Evolutionary conservation across 139 green algal species (phyloP), one percentile per base, ranked within the genome.

Genomic region (Chlamydomonas applanata): DNA sequence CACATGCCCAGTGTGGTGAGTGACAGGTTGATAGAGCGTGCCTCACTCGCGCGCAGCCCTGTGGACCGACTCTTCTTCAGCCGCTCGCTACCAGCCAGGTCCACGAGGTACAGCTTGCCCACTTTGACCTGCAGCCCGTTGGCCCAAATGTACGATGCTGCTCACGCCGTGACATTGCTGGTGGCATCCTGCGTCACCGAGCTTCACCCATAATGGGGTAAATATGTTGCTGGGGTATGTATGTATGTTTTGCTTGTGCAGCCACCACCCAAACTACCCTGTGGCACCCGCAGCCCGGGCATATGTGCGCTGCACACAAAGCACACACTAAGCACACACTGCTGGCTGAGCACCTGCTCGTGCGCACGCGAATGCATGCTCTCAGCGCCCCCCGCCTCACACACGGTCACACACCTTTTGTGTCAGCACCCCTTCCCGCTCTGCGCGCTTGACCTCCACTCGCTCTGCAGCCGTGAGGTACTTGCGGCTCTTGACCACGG

Each of bases 21-120:
- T 3, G 77, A 89, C 49, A 91, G 77, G 84, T 95, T 95, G 77
- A 95, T 95, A 75, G 73, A 81, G 46, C 82, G 87, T 14, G 91
- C 91, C 76, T 95, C 91, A 11, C 35, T 84, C 34, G 90, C 90
- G 0, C 89, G 69, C 64, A 89, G 73, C 3, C 88, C 89, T 32
- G 75, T 68, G 64, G 45, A 74, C 40, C 62, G 61, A 46, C 83
- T 93, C 79, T 97, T 97, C 69, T 89, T 93, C 62, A 96, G 91
- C n/a, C 95, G 83, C 85, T 99, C 95, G 59, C 87, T 96, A 69
- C 96, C 65, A 11, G 95, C 95, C 57, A 99, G 80, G 83, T 99
- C 95, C 67, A 98, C 96, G 71, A 99, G 79, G 80, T 95, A 93
- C 30, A 99, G 91, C 87, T 97, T 97, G 67, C 93, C 94, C 46